phyloP scores from a whole-genome alignment of 2,329 filamentous ascomycete species.

The Phoma sp. region DNA sequence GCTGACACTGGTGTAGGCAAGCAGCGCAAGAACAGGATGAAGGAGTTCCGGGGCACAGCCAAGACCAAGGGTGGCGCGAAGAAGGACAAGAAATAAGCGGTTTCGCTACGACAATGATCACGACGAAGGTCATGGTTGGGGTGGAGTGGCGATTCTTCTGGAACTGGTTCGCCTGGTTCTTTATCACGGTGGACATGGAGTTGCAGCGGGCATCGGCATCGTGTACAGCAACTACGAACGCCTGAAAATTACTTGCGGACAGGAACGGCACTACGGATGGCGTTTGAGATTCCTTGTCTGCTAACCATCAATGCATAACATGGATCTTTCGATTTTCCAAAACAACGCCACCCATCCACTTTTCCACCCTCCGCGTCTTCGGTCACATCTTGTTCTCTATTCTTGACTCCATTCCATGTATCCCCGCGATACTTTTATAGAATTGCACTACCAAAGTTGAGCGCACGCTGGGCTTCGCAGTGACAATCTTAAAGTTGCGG shows the following conservation, averaged over 20 bases:
- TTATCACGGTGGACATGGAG: slow-evolving; percentile 43
- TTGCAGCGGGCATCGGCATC: slow-evolving; percentile 47
- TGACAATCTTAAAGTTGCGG: neutral
- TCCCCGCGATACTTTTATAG: neutral
- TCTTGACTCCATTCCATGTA: neutral
- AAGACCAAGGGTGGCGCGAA: slow-evolving; percentile 96
- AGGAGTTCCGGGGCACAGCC: slow-evolving; percentile 96
- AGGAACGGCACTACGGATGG: slow-evolving; percentile 48
- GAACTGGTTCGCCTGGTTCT: slow-evolving; percentile 40
- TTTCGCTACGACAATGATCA: slow-evolving; percentile 35
- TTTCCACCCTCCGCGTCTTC: neutral
- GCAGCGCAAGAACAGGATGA: slow-evolving; percentile 99
- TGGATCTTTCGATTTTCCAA: slow-evolving; percentile 42
- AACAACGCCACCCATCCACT: slow-evolving; percentile 12
- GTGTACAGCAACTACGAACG: slow-evolving; percentile 48
- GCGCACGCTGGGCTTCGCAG: neutral
- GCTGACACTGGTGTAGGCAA: slow-evolving; percentile 74
- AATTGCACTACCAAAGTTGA: neutral
- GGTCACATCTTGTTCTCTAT: neutral
- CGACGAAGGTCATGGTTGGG: slow-evolving; percentile 39
- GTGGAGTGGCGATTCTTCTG: slow-evolving; percentile 43
- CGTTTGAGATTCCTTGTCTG: slow-evolving; percentile 49
- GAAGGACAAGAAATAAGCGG: slow-evolving; percentile 76
- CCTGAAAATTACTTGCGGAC: slow-evolving; percentile 48
- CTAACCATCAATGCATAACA: slow-evolving; percentile 51